A percentile compares a stretch with the other conserved stretches of the same genome.
Evolutionary conservation across 2,329 filamentous ascomycete species (phyloP).

Genomic region (Fusarium tjaetaba): DNA sequence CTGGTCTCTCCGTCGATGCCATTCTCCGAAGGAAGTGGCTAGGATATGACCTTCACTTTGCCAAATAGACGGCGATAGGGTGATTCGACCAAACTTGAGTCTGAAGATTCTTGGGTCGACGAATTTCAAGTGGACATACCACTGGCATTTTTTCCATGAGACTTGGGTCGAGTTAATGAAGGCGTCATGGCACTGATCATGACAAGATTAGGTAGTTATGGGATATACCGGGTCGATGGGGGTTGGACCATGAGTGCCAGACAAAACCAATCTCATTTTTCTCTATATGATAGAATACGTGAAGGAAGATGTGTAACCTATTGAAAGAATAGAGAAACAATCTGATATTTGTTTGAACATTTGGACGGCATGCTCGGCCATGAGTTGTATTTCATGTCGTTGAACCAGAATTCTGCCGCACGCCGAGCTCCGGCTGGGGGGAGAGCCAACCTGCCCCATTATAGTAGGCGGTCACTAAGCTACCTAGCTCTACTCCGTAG

Average conservation of each 20-base stretch:
- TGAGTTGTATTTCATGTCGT: not conserved
- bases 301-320: constrained; percentile 2
- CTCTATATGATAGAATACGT: constrained; percentile 20
- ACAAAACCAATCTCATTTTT: constrained; percentile 21
- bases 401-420: not conserved
- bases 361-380: not conserved
- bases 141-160: not conserved
- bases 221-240: constrained; percentile 3
- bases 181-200: constrained; percentile 3
- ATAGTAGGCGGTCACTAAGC: not conserved
- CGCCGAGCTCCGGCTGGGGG: not conserved
- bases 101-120: not conserved
- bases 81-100: not conserved
- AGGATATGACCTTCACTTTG: constrained; percentile 97
- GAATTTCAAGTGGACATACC: not conserved
- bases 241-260: constrained; percentile 16
- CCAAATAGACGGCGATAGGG: constrained; percentile 72
- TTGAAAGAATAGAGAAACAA: constrained; percentile 13
- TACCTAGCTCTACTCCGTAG: not conserved
- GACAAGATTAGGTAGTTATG: not conserved
- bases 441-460: not conserved
- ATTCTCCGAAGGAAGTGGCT: constrained; percentile 92
- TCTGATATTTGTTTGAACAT: constrained; percentile 13
- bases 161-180: not conserved
- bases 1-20: constrained; percentile 81